Conservation (phyloP, 192 early-diverging fungal genomes). For the Coemansia sp. region DNA sequence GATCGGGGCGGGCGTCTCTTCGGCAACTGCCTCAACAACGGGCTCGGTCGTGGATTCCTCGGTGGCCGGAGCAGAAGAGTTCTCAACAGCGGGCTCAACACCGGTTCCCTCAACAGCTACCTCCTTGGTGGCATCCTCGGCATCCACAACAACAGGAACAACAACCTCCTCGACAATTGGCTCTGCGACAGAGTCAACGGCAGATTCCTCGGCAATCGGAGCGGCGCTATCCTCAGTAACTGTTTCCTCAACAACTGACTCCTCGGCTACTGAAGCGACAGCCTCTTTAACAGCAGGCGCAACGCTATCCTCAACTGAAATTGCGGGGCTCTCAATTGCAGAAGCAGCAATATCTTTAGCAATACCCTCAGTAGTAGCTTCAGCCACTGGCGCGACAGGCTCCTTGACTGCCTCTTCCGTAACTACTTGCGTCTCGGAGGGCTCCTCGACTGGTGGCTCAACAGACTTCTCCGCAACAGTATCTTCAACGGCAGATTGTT, state of each 20-base stretch:
- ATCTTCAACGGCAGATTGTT: neutral
- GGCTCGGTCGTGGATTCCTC: neutral
- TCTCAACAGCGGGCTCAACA: no score
- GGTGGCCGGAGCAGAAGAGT: no score
- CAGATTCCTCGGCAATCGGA: neutral
- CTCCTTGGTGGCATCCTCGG: neutral
- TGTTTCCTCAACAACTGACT: neutral
- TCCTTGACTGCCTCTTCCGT: neutral
- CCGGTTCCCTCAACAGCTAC: neutral
- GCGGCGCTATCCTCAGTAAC: neutral
- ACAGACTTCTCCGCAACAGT: neutral
- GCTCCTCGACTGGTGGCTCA: neutral
- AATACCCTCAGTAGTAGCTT: neutral
- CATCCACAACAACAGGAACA: neutral
- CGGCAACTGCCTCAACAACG: conserved; percentile 7
- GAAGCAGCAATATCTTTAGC: neutral
- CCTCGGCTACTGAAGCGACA: neutral
- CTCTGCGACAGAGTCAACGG: neutral
- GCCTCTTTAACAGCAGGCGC: neutral
- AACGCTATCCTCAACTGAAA: neutral
- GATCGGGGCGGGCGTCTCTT: neutral
- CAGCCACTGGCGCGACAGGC: neutral
- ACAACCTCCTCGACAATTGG: neutral
- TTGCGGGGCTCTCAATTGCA: no score
- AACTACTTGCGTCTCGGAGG: neutral